A percentile compares a stretch with the other conserved stretches of the same genome.
These are phyloP conservation scores for Epicoccum sorghinum DNA, from an alignment of 2,329 filamentous ascomycete species.

Conservation along the genomic window DNA sequence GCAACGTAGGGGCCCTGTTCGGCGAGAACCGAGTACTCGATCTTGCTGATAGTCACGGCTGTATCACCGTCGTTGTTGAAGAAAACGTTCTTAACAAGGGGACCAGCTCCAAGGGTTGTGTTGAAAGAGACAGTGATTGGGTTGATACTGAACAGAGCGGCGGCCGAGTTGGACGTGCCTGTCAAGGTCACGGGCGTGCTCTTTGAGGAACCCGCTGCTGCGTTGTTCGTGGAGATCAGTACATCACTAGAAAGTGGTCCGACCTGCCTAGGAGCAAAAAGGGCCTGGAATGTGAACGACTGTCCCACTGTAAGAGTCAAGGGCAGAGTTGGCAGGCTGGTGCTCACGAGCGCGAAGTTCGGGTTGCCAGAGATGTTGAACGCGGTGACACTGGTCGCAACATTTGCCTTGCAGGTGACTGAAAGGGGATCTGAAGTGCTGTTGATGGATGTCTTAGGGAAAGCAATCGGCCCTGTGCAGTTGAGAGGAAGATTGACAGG, in stretches of 20 bases:
- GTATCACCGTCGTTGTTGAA: slow-evolving; percentile 59
- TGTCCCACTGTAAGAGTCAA: slow-evolving; percentile 45
- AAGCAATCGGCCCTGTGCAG: slow-evolving; percentile 58
- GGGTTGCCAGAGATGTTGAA: slow-evolving; percentile 47
- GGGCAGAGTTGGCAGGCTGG: slow-evolving; percentile 28
- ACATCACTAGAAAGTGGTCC: slow-evolving; percentile 58
- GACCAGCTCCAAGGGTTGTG: slow-evolving; percentile 52
- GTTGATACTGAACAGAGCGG: slow-evolving; percentile 55
- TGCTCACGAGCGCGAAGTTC: slow-evolving; percentile 46
- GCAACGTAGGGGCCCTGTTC: slow-evolving; percentile 55
- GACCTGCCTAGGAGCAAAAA: slow-evolving; percentile 55
- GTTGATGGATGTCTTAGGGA: slow-evolving; percentile 55
- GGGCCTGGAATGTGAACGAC: slow-evolving; percentile 53
- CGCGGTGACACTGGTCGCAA: slow-evolving; percentile 51
- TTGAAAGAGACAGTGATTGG: slow-evolving; percentile 59
- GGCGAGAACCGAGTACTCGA: slow-evolving; percentile 54
- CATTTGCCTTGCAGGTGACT: slow-evolving; percentile 58
- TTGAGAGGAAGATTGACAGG: slow-evolving; percentile 62
- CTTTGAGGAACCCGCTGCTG: slow-evolving; percentile 54
- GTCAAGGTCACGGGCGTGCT: slow-evolving; percentile 56
- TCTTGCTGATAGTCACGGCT: slow-evolving; percentile 51
- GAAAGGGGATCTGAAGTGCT: slow-evolving; percentile 38
- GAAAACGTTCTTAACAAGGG: slow-evolving; percentile 51
- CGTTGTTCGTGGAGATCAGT: slow-evolving; percentile 57
- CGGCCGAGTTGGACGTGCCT: slow-evolving; percentile 57